Evolutionary conservation across 495 filamentous ascomycete genomes (phyloP), one percentile per base, ranked within the genome.

Genomic region (Talaromyces proteolyticus): DNA sequence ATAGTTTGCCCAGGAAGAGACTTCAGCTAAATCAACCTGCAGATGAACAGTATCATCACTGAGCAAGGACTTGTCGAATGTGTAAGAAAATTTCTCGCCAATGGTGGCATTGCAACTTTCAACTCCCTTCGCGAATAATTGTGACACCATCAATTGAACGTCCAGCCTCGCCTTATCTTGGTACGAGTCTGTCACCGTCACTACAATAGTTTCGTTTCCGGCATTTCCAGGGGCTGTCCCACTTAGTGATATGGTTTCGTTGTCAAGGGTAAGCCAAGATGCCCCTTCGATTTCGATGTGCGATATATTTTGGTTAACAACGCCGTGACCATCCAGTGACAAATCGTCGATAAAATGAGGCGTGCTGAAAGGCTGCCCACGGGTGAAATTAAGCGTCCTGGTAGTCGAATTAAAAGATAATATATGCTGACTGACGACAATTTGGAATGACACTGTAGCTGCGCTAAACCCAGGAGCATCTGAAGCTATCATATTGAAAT

Each of bases 391-490:
- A 36, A 91, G 61, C 5, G 70, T 68, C 29, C 88, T 67, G 4
- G 69, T 53, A 23, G 73, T 74, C 26, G 79, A 67, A 1, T 78
- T 73, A 57, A 87, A 87, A 10, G 70, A 71, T 41, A 93, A 65
- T 44, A 82, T 68, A 61, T 91, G 87, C 36, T 69, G 77, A 37
- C 82, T 85, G 42, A 95, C 79, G 1, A 83, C 70, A 18, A 96
- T 70, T 16, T 81, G 74, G 58, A 95, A 94, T 2, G 65, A 63
- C 44, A 80, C 55, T n/a, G 77, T 74, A 6, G 81, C 76, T 0
- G 79, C 87, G 26, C 83, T 75, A 63, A 91, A 95, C 4, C 88
- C 89, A 41, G 77, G 70, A 25, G 91, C 82, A 61, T 95, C 87
- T 8, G 87, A 92, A 11, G 87, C 89, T 44, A 93, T 79, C 11